Evolutionary conservation across 441 rosid species (phyloP), one percentile per base, ranked within the genome.

Genomic region (Corymbia calophylla): DNA sequence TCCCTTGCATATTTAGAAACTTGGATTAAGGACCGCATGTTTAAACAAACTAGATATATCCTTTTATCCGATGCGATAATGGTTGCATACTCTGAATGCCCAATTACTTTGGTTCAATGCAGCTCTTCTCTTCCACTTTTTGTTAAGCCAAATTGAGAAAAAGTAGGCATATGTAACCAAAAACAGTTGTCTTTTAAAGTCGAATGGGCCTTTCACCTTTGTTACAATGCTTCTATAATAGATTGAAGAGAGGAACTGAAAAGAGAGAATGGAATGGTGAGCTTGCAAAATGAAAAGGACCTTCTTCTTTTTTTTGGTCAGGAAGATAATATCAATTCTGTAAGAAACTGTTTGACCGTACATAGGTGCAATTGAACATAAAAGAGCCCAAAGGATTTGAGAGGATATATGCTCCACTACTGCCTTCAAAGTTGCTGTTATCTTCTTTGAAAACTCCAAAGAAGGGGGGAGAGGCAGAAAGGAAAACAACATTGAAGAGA

Each of bases 21-120:
- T 66, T 66, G 8, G 35, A 66, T 14, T 31, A 31, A 64, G 35
- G 32, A n/a, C 21, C 6, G 0, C 39, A 62, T 62, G 14, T 60
- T 27, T 25, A 58, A 58, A 23, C 10, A 58, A 58, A 58, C 29
- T 1, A 2, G 29, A 56, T 29, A 23, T 21, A 10, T 56, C 25
- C 7, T 56, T 55, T 56, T 23, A 56, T 56, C 3, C 0, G 3
- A 0, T 23, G 0, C 29, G 13, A 27, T 56, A 56, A 0, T 56
- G 13, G 29, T 56, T 56, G 29, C 23, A 9, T 4, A 23, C 29
- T 9, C 62, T 56, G 29, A 56, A 23, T 0, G 62, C 1, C 9
- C 62, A 4, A 23, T 12, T 56, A 0, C 1, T 56, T 23, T 23
- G 29, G 62, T 0, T 56, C 6, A 56, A 29, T 62, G 15, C 17